Conservation (phyloP, 208 protist species). For the Leishmania amazonensis region DNA sequence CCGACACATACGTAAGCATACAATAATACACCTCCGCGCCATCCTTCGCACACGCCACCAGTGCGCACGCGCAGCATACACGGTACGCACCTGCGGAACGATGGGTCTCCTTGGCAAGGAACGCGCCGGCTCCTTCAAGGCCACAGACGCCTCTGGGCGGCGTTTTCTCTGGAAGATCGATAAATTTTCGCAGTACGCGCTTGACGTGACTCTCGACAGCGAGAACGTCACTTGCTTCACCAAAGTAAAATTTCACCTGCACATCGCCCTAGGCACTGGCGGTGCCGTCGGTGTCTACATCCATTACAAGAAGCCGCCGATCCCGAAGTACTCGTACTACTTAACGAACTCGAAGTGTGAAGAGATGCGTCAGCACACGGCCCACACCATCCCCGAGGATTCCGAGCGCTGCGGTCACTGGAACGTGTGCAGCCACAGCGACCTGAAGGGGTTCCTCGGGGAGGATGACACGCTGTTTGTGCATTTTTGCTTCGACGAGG, state of each 20-base stretch:
- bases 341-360: slow-evolving; percentile 64
- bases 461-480: slow-evolving; percentile 58
- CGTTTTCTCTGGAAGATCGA: slow-evolving; percentile 77
- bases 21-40: too few species aligned
- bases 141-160: slow-evolving; percentile 43
- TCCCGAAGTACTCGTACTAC: slow-evolving; percentile 92
- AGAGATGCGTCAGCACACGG: slow-evolving; percentile 87
- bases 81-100: neutral
- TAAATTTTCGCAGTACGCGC: slow-evolving; percentile 46
- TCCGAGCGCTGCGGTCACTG: slow-evolving; percentile 88
- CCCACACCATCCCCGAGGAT: slow-evolving; percentile 78
- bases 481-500: slow-evolving; percentile 78
- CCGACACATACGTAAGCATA: too few species aligned
- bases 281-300: slow-evolving; percentile 84
- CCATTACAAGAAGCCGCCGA: slow-evolving; percentile 83
- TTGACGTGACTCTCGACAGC: slow-evolving; percentile 63
- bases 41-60: neutral
- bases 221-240: slow-evolving; percentile 66
- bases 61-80: neutral
- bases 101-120: slow-evolving; percentile 84
- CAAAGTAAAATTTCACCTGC: slow-evolving; percentile 85
- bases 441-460: slow-evolving; percentile 62
- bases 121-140: slow-evolving; percentile 58
- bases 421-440: slow-evolving; percentile 66
- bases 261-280: slow-evolving; percentile 61